Base-by-base conservation (phyloP, 164 flowering plant genomes). In the Protea cynaroides region DNA sequence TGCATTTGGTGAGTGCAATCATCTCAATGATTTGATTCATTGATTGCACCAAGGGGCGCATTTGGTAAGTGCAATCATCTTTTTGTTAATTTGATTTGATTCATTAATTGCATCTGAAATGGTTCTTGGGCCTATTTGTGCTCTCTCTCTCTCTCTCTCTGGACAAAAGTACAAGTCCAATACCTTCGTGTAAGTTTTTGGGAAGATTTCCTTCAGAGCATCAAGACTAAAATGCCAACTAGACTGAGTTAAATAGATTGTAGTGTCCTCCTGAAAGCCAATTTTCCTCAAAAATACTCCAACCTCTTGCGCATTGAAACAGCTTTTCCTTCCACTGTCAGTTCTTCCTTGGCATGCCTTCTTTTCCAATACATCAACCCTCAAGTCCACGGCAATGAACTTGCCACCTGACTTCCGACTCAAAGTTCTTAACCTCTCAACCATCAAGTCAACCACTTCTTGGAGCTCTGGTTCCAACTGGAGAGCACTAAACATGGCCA, bases 121-220 rank as follows among this genome's bases (percentile, higher is more conserved):
- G n/a, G n/a, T n/a, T n/a, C n/a, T n/a, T n/a, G n/a, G n/a, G n/a
- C n/a, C n/a, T n/a, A n/a, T n/a, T n/a, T n/a, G 5, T 29, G 5
- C 34, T 29, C 5, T 29, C 4, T 49, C 15, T 49, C 52, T 49
- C 5, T 49, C 52, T 49, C 17, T 5, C n/a, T 1, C 17, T 14
- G 3, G 34, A 29, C 34, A 40, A 40, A 17, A 2, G 23, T 23
- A 60, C 34, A 54, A 46, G 17, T 22, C 2, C 9, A 66, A 63
- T 57, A 94, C 99, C 96, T 94, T 94, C 29, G 92, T 91, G 58
- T 86, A 88, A 8, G 87, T 84, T 71, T 82, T 91, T 1, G 96
- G 99, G 78, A 91, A 94, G 55, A 81, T 67, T 36, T 84, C 88
- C 79, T 83, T 94, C 58, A 94, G 75, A 64, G 78, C 72, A 66